These are phyloP conservation scores for Clitoria ternatea DNA, from an alignment of 306 rosid species.

Conservation along the genomic window DNA sequence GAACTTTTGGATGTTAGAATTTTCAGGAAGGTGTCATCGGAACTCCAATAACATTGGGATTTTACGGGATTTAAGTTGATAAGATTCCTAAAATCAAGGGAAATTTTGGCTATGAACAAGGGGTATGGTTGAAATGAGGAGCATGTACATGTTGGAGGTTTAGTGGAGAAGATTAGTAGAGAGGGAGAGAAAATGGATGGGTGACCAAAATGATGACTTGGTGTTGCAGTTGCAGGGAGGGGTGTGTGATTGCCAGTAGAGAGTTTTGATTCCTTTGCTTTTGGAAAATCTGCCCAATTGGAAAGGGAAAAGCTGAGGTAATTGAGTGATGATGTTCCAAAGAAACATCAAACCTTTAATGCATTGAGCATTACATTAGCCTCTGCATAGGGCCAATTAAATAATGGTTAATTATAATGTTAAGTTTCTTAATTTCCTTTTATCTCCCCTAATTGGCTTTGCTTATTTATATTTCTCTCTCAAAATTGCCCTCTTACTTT, in stretches of 20 bases:
- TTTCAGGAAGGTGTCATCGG: neutral
- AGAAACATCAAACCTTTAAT: neutral
- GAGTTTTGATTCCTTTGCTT: slow-evolving; percentile 43
- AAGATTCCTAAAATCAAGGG: neutral
- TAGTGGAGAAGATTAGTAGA: neutral
- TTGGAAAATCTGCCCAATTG: slow-evolving; percentile 19
- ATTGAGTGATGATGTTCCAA: neutral
- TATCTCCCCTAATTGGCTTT: neutral
- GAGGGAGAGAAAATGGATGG: neutral
- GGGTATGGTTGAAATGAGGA: too few species aligned
- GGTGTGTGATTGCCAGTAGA: neutral
- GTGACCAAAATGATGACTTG: slow-evolving; percentile 19
- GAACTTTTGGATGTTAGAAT: neutral
- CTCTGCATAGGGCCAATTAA: neutral
- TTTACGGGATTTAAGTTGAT: neutral
- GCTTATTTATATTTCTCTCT: neutral
- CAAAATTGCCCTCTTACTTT: too few species aligned
- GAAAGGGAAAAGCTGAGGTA: neutral
- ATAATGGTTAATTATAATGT: neutral
- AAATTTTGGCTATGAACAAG: neutral
- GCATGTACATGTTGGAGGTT: too few species aligned
- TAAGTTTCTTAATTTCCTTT: neutral
- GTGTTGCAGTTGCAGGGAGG: neutral
- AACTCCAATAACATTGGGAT: neutral
- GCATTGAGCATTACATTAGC: neutral